phyloP scores from a whole-genome alignment of 306 rosid species.

The Cicer judaicum region DNA sequence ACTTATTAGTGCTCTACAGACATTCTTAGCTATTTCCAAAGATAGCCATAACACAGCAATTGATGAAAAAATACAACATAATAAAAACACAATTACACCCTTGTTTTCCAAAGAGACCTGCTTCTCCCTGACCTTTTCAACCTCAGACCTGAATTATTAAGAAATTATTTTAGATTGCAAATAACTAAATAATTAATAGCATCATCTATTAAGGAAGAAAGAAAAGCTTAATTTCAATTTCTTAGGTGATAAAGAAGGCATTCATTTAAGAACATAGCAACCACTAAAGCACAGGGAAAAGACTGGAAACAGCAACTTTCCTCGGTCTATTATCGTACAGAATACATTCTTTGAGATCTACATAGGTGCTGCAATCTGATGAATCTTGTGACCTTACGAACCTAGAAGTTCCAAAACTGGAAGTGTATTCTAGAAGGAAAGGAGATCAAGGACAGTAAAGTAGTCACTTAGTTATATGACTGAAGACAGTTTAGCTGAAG shows the following conservation, averaged over 20 bases:
- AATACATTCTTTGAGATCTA: too few relatives aligned
- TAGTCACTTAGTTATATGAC: too few relatives aligned
- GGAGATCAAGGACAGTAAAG: too few relatives aligned
- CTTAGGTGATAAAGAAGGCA: background rate
- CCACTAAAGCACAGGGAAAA: too few relatives aligned
- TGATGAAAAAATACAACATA: constrained; percentile 65
- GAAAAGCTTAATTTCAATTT: background rate
- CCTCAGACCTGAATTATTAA: constrained; percentile 68
- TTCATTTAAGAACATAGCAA: background rate
- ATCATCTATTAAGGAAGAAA: background rate
- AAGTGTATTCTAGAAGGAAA: too few relatives aligned
- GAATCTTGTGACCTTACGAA: too few relatives aligned
- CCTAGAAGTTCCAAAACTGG: too few relatives aligned
- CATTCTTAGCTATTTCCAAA: constrained; percentile 53
- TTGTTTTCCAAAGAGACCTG: constrained; percentile 76
- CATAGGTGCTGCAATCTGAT: too few relatives aligned
- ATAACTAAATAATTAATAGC: background rate
- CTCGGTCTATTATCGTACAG: too few relatives aligned
- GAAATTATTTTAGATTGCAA: constrained; percentile 6
- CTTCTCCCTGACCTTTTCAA: constrained; percentile 67
- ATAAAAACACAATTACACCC: constrained; percentile 59
- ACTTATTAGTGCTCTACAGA: constrained; percentile 50
- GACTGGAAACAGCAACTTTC: too few relatives aligned
- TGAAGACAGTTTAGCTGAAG: too few relatives aligned
- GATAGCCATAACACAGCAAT: constrained; percentile 62